A percentile compares a stretch with the other conserved stretches of the same genome.
Conservation (phyloP, 2,329 filamentous ascomycete genomes). For the Pseudogymnoascus sp. region DNA sequence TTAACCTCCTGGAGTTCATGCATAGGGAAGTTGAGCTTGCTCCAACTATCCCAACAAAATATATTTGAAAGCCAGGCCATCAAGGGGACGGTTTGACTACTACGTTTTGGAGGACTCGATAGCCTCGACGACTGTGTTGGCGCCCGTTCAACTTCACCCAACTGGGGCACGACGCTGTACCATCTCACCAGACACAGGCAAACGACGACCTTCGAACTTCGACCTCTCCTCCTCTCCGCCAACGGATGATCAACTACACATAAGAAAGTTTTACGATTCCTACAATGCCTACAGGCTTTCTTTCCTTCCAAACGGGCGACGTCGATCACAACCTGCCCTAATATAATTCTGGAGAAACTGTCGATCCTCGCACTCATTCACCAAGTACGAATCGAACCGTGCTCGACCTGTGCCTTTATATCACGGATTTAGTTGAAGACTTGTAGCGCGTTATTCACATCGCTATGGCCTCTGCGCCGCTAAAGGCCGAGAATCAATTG, state of each 20-base stretch:
- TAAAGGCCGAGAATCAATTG: constrained; percentile 45
- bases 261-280: constrained; percentile 6
- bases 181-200: constrained; percentile 7
- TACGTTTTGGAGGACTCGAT: constrained; percentile 6
- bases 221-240: neutral
- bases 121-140: constrained; percentile 5
- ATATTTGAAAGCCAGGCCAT: neutral
- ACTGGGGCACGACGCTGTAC: constrained; percentile 8
- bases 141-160: neutral
- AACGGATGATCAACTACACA: neutral
- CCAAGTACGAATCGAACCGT: neutral
- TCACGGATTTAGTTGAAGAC: constrained; percentile 4
- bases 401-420: neutral
- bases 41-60: constrained; percentile 7
- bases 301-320: constrained; percentile 26
- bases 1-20: constrained; percentile 4
- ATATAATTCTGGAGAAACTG: constrained; percentile 19
- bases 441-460: constrained; percentile 7
- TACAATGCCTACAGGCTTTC: constrained; percentile 25
- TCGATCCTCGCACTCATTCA: constrained; percentile 3
- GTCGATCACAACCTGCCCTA: constrained; percentile 29
- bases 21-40: constrained; percentile 6
- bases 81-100: neutral
- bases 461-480: constrained; percentile 39
- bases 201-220: neutral